phyloP scores from a whole-genome alignment of 441 rosid species.

The Daphne laureola region DNA sequence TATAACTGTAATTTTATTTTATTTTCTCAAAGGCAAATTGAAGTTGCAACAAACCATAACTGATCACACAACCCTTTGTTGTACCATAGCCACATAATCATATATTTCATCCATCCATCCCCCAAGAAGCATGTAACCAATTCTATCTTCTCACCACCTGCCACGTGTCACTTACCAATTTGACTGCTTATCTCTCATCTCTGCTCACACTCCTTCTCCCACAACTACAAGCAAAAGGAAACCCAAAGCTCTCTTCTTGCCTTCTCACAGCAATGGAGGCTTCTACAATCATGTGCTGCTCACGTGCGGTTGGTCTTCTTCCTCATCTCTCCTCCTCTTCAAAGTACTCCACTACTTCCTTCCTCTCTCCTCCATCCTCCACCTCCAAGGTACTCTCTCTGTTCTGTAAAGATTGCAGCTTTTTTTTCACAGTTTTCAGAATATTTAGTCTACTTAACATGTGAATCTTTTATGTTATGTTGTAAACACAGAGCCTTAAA shows the following conservation, averaged over 20 bases:
- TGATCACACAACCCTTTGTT: conserved; percentile 12
- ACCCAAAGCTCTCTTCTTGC: conserved; percentile 5
- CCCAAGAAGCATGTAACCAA: conserved; percentile 5
- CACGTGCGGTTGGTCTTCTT: conserved; percentile 53
- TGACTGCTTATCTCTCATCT: conserved; percentile 48
- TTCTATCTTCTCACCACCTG: conserved; percentile 27
- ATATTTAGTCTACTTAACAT: no score
- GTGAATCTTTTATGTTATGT: conserved; percentile 5
- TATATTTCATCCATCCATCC: conserved; percentile 20
- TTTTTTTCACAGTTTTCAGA: not conserved
- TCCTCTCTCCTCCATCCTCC: conserved; percentile 49
- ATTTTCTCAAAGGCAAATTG: no score
- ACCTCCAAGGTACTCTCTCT: conserved; percentile 77
- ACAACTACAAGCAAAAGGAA: conserved; percentile 6
- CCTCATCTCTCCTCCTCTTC: conserved; percentile 69
- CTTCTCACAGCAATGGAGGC: conserved; percentile 53
- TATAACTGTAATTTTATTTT: no score
- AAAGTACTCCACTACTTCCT: conserved; percentile 54
- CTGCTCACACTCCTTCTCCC: conserved; percentile 3
- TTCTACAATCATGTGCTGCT: conserved; percentile 51
- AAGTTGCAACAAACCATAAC: no score
- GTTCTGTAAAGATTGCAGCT: no score
- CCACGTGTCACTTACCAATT: conserved; percentile 45
- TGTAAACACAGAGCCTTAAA: conserved; percentile 48
- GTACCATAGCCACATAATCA: conserved; percentile 51